Percentiles rank a stretch among this genome's conserved stretches.
These are phyloP conservation scores for Amanita subjunquillea DNA, from an alignment of 768 basidiomycete genomes.

Conservation along the genomic window DNA sequence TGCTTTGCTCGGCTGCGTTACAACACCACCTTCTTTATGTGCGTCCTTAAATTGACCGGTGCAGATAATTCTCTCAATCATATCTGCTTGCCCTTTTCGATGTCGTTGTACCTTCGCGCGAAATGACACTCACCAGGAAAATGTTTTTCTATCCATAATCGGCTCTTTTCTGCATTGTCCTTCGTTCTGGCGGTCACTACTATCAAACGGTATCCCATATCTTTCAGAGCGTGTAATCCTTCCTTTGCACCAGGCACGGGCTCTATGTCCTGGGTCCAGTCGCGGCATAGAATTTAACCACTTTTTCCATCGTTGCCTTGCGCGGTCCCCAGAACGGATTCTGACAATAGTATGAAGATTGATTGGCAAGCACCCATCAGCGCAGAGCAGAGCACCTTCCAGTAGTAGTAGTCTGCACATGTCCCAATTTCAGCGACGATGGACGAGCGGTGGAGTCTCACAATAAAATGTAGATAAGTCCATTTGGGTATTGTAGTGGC, in stretches of 20 bases:
- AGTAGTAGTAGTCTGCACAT: conserved; percentile 56
- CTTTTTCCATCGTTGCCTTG: conserved; percentile 46
- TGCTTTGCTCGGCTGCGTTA: conserved; percentile 60
- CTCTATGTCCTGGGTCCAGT: conserved; percentile 32
- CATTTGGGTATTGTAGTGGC: conserved; percentile 46
- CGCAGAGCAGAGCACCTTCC: conserved; percentile 40
- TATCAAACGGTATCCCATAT: conserved; percentile 58
- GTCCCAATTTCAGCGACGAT: not conserved
- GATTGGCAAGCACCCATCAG: not conserved
- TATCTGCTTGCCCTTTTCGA: conserved; percentile 16
- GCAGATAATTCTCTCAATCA: conserved; percentile 55
- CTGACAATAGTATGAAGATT: conserved; percentile 13
- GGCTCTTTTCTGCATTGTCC: conserved; percentile 44
- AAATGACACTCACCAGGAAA: conserved; percentile 39
- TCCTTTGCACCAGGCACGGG: conserved; percentile 57
- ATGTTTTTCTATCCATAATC: conserved; percentile 56
- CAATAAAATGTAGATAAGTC: conserved; percentile 49
- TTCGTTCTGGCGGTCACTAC: conserved; percentile 68
- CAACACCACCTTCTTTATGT: conserved; percentile 33
- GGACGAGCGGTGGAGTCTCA: conserved; percentile 18
- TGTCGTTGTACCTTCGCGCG: not conserved
- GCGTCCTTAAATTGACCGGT: conserved; percentile 61
- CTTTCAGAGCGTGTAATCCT: conserved; percentile 41
- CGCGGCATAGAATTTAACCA: conserved; percentile 46
- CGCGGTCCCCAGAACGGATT: conserved; percentile 56